A percentile compares a stretch with the other conserved stretches of the same genome.
Conservation (phyloP, 441 rosid species). For the Viola pubescens region DNA sequence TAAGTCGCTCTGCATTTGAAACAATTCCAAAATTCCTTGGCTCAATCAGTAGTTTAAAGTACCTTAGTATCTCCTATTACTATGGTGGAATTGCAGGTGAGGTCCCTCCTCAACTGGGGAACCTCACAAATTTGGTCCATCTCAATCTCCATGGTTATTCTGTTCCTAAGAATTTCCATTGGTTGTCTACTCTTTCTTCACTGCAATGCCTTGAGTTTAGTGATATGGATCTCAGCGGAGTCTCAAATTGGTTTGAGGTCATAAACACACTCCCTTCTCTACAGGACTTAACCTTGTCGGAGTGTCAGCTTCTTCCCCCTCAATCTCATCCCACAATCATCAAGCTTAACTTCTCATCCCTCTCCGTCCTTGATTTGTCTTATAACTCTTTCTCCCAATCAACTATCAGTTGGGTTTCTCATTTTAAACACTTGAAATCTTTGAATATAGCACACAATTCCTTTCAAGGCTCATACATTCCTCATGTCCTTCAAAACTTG, state of each 20-base stretch:
- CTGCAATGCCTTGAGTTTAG: constrained; percentile 8
- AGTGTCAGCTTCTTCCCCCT: neutral
- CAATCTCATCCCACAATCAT: neutral
- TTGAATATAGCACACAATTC: neutral
- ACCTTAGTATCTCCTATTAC: constrained; percentile 3
- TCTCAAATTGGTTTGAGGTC: constrained; percentile 6
- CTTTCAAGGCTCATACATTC: constrained; percentile 8
- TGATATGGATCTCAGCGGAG: neutral
- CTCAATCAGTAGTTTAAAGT: constrained; percentile 2
- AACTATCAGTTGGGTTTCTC: neutral
- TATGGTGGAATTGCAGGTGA: constrained; percentile 7
- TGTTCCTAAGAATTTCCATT: constrained; percentile 1
- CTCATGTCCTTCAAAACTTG: constrained; percentile 8
- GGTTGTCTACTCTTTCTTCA: constrained; percentile 14
- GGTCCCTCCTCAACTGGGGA: constrained; percentile 13
- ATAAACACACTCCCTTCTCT: constrained; percentile 9
- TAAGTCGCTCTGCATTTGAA: neutral
- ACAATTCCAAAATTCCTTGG: constrained; percentile 11
- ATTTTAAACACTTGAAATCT: neutral
- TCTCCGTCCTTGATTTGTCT: constrained; percentile 8
- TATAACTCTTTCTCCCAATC: constrained; percentile 3
- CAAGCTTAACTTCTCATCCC: constrained; percentile 4
- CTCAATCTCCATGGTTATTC: neutral
- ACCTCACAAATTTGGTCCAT: constrained; percentile 7
- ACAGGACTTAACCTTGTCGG: constrained; percentile 2